These are phyloP conservation scores for Malbranchea cinnamomea DNA, from an alignment of 2,329 filamentous ascomycete genomes.

Conservation along the genomic window DNA sequence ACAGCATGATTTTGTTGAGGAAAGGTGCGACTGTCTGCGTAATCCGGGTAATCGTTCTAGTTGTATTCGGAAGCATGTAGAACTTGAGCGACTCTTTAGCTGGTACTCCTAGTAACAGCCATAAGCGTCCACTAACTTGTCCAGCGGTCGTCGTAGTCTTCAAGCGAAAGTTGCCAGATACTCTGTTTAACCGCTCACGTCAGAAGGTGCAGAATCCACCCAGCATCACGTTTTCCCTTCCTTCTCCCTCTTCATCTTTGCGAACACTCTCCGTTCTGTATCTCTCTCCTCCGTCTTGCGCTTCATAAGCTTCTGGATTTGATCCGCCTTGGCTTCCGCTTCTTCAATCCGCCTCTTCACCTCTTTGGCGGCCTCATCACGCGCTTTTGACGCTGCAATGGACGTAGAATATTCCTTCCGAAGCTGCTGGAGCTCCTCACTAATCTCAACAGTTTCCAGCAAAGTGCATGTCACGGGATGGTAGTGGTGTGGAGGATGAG, in stretches of 20 bases:
- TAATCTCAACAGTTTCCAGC: constrained; percentile 18
- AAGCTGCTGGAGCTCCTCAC: constrained; percentile 19
- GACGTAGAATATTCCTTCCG: constrained; percentile 22
- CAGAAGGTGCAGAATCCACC: neutral
- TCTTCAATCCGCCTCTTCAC: constrained; percentile 23
- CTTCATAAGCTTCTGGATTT: constrained; percentile 26
- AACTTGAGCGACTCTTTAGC: too few relatives aligned
- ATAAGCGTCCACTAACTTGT: too few relatives aligned
- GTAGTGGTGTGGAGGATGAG: constrained; percentile 21
- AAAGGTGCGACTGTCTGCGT: too few relatives aligned
- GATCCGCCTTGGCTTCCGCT: constrained; percentile 22
- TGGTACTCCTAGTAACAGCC: too few relatives aligned
- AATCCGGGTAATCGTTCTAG: too few relatives aligned
- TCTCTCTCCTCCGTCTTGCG: constrained; percentile 29
- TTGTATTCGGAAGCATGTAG: too few relatives aligned
- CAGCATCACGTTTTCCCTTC: constrained; percentile 8
- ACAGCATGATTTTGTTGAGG: too few relatives aligned
- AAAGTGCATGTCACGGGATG: constrained; percentile 25
- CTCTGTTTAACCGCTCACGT: too few relatives aligned
- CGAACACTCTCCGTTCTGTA: constrained; percentile 27
- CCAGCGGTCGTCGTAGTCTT: too few relatives aligned
- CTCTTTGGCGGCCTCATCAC: constrained; percentile 24
- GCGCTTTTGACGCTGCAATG: constrained; percentile 22
- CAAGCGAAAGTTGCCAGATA: too few relatives aligned
- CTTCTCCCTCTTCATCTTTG: constrained; percentile 27